Conservation (phyloP, 495 filamentous ascomycete genomes). For the Aspergillus affinis region DNA sequence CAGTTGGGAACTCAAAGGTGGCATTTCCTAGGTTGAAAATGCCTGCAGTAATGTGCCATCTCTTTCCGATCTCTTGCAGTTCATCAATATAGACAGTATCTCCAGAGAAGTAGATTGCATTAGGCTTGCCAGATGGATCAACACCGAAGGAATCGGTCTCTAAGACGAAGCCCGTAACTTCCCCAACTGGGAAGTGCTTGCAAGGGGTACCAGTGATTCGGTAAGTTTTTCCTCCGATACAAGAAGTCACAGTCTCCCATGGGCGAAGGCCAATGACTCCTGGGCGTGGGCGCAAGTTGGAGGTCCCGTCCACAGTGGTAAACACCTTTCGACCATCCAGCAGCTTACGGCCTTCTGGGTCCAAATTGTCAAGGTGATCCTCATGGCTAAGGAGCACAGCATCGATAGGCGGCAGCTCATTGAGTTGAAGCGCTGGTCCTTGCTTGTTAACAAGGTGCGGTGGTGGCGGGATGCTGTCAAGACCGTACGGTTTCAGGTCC, state of each 20-base stretch:
- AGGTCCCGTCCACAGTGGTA: constrained; percentile 47
- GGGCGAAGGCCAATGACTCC: constrained; percentile 39
- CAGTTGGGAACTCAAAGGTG: constrained; percentile 20
- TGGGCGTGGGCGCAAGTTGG: constrained; percentile 38
- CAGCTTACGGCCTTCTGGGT: constrained; percentile 34
- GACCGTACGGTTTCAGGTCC: not conserved
- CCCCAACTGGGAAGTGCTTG: constrained; percentile 46
- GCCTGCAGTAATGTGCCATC: constrained; percentile 25
- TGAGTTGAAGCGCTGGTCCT: constrained; percentile 34
- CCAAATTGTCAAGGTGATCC: constrained; percentile 55
- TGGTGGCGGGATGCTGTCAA: no score
- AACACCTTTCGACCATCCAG: constrained; percentile 49
- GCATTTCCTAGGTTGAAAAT: constrained; percentile 34
- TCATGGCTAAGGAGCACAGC: constrained; percentile 54
- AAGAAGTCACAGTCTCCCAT: constrained; percentile 28
- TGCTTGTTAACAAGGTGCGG: no score
- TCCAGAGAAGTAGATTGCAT: constrained; percentile 56
- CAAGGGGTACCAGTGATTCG: constrained; percentile 47
- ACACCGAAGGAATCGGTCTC: constrained; percentile 39
- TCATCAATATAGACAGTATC: constrained; percentile 55
- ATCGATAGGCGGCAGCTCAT: constrained; percentile 48
- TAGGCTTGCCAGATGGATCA: constrained; percentile 35
- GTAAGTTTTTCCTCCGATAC: constrained; percentile 25
- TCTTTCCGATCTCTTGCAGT: constrained; percentile 26
- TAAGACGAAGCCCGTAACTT: constrained; percentile 52